Evolutionary conservation across 805 yeast genomes (phyloP).

Genomic region (Wickerhamiella lipophila): DNA sequence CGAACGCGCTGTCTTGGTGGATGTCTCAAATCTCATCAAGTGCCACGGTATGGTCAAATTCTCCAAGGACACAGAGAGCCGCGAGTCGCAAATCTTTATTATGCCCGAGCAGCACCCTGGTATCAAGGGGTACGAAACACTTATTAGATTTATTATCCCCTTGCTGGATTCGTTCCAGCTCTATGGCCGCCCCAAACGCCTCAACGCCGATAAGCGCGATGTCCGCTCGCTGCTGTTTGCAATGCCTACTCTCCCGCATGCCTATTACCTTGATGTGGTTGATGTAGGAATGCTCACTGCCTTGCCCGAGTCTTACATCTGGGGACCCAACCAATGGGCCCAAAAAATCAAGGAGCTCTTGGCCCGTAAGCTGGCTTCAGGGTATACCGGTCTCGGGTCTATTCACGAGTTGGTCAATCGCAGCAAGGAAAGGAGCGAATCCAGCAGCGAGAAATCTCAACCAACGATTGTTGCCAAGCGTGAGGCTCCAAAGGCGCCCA

Average conservation of each 20-base stretch:
- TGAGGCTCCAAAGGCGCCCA: slow-evolving; percentile 17
- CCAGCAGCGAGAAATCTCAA: background rate
- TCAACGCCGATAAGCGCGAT: slow-evolving; percentile 62
- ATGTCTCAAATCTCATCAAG: slow-evolving; percentile 77
- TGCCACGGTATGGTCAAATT: slow-evolving; percentile 61
- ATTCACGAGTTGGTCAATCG: slow-evolving; percentile 33
- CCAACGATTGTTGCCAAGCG: slow-evolving; percentile 9
- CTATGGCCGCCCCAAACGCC: slow-evolving; percentile 69
- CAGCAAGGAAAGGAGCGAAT: background rate
- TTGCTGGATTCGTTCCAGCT: slow-evolving; percentile 61
- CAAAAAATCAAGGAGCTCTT: slow-evolving; percentile 42
- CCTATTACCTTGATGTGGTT: slow-evolving; percentile 54
- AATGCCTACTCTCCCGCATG: slow-evolving; percentile 68
- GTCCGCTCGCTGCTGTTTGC: slow-evolving; percentile 59
- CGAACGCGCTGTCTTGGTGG: slow-evolving; percentile 64
- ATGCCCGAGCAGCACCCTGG: slow-evolving; percentile 81
- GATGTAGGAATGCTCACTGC: slow-evolving; percentile 39
- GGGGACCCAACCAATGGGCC: slow-evolving; percentile 55
- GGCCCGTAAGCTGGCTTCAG: slow-evolving; percentile 38
- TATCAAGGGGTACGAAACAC: slow-evolving; percentile 72
- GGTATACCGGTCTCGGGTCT: slow-evolving; percentile 35
- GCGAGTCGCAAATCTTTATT: slow-evolving; percentile 52
- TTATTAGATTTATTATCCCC: slow-evolving; percentile 67
- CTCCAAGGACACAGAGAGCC: slow-evolving; percentile 28
- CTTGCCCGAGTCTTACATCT: slow-evolving; percentile 30